These are phyloP conservation scores for Aspergillus panamensis DNA, from an alignment of 495 filamentous ascomycete species.

Conservation along the genomic window DNA sequence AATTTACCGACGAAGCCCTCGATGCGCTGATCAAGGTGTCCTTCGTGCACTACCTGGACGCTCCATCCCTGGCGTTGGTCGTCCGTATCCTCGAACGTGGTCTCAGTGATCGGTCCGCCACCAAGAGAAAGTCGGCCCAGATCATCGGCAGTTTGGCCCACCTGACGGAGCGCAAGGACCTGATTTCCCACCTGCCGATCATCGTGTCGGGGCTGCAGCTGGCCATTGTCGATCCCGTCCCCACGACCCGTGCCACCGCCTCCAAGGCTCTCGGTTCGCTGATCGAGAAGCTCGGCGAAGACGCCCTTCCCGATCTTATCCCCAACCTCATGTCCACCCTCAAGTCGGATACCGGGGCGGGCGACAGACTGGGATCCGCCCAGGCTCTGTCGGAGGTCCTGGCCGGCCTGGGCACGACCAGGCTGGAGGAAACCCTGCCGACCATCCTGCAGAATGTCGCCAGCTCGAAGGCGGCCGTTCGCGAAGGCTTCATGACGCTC, in stretches of 20 bases:
- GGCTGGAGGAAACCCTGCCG: conserved; percentile 92
- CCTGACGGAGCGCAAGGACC: conserved; percentile 92
- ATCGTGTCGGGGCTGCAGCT: conserved; percentile 85
- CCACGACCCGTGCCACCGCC: conserved; percentile 92
- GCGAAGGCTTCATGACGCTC: conserved; percentile 98
- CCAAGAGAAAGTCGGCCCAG: conserved; percentile 91
- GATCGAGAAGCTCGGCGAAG: conserved; percentile 95
- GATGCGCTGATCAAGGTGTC: conserved; percentile 92
- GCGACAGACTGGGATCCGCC: conserved; percentile 91
- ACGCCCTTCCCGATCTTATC: conserved; percentile 94
- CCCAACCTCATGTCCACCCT: conserved; percentile 95
- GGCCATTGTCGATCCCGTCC: conserved; percentile 91
- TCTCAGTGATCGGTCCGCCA: conserved; percentile 82
- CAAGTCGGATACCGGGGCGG: conserved; percentile 94
- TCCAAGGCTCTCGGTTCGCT: conserved; percentile 94
- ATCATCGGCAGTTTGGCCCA: conserved; percentile 97
- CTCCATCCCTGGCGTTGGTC: conserved; percentile 89
- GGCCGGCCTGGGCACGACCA: conserved; percentile 84
- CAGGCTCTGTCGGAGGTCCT: conserved; percentile 97
- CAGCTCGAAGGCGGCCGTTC: conserved; percentile 82
- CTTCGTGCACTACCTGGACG: conserved; percentile 94
- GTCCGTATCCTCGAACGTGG: conserved; percentile 94
- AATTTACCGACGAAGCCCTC: conserved; percentile 92
- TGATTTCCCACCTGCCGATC: conserved; percentile 86
- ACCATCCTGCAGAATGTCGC: conserved; percentile 95